These are phyloP conservation scores for Triticum monococcum DNA, from an alignment of 176 grass and related monocot species.

Conservation along the genomic window DNA sequence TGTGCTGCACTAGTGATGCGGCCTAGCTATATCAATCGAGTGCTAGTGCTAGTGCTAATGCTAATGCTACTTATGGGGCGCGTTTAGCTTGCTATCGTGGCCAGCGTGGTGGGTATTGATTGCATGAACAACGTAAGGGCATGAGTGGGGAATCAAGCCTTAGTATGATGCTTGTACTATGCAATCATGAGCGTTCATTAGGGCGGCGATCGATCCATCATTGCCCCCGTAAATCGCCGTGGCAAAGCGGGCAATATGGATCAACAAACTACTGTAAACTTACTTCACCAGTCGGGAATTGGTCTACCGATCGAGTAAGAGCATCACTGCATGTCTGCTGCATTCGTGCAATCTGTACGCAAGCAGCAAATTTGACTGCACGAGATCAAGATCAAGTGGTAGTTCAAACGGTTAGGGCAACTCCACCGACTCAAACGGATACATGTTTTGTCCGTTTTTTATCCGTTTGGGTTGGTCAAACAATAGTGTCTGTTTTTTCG, in stretches of 20 bases:
- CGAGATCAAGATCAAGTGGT: no score
- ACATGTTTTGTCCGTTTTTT: no score
- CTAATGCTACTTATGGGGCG: neutral
- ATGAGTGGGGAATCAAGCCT: conserved; percentile 18
- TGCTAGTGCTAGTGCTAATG: neutral
- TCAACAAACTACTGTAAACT: neutral
- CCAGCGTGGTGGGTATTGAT: conserved; percentile 10
- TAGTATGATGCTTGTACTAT: conserved; percentile 17
- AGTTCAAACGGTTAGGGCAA: no score
- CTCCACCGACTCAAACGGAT: no score
- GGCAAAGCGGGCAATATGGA: neutral
- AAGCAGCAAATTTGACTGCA: no score
- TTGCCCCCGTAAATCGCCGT: neutral
- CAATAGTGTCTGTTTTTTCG: no score
- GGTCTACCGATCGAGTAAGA: neutral
- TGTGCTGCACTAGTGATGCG: conserved; percentile 9
- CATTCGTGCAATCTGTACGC: neutral
- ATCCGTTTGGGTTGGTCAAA: no score
- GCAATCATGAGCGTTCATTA: conserved; percentile 40
- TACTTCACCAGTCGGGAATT: neutral
- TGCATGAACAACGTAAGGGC: conserved; percentile 9
- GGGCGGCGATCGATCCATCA: conserved; percentile 18
- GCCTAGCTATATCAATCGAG: conserved; percentile 14
- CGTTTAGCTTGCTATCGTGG: conserved; percentile 12
- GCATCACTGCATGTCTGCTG: neutral